Percentiles rank a stretch among this genome's conserved stretches.
phyloP scores from a whole-genome alignment of 768 basidiomycete genomes.

The Lactarius akahatsu region DNA sequence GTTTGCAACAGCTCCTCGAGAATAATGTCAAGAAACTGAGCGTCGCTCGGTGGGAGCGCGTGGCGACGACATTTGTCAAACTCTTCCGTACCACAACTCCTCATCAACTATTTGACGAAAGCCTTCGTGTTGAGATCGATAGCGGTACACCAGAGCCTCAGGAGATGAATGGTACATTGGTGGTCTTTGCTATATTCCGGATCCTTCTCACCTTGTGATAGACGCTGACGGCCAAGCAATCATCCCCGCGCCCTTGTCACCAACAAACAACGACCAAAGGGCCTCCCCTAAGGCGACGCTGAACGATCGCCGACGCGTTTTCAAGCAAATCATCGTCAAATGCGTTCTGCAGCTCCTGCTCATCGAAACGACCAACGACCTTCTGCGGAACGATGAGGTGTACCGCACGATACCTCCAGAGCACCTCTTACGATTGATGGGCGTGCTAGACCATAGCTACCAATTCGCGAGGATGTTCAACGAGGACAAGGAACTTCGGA shows the following conservation, averaged over 20 bases:
- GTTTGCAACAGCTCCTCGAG: constrained; percentile 93
- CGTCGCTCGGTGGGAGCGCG: constrained; percentile 82
- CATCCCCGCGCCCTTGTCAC: constrained; percentile 85
- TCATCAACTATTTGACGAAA: constrained; percentile 94
- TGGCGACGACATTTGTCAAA: constrained; percentile 89
- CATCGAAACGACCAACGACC: constrained; percentile 95
- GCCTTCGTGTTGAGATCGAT: constrained; percentile 80
- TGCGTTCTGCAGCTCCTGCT: constrained; percentile 95
- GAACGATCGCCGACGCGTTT: constrained; percentile 75
- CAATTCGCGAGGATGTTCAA: constrained; percentile 97
- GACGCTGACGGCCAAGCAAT: constrained; percentile 68
- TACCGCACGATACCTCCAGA: constrained; percentile 93
- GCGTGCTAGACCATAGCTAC: constrained; percentile 94
- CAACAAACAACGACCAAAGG: constrained; percentile 51
- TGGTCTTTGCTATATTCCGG: neutral
- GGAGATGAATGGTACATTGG: constrained; percentile 41
- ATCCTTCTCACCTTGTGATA: constrained; percentile 34
- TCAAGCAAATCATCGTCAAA: constrained; percentile 99
- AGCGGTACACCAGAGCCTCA: constrained; percentile 51
- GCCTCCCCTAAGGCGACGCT: constrained; percentile 53
- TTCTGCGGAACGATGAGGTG: constrained; percentile 88
- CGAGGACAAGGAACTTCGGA: constrained; percentile 95
- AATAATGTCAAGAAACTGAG: constrained; percentile 88
- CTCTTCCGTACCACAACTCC: constrained; percentile 98
- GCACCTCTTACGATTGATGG: constrained; percentile 91